Conservation (phyloP, 371 early-diverging fungal genomes). For the Mortierella sp. region DNA sequence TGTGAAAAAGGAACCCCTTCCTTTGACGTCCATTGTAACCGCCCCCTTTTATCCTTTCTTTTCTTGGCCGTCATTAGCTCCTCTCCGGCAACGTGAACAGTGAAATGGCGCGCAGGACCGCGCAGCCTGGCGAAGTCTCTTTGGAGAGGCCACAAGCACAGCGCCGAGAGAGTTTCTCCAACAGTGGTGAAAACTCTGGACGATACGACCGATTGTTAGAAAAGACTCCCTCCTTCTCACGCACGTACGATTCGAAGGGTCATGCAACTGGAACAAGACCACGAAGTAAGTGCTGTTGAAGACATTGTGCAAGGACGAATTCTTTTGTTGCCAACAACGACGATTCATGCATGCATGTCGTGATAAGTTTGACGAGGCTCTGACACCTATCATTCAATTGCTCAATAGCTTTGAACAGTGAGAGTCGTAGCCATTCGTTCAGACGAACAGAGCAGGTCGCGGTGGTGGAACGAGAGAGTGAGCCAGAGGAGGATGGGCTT, state of each 20-base stretch:
- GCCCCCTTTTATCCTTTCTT: not conserved
- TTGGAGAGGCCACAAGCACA: slow-evolving; percentile 44
- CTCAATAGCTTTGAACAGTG: slow-evolving; percentile 49
- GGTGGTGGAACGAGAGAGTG: slow-evolving; percentile 38
- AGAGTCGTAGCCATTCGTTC: slow-evolving; percentile 40
- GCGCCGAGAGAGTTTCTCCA: slow-evolving; percentile 52
- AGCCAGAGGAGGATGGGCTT: slow-evolving; percentile 48
- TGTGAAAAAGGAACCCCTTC: not conserved
- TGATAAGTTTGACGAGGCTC: slow-evolving; percentile 3
- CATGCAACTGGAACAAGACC: slow-evolving; percentile 42
- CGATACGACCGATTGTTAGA: slow-evolving; percentile 49
- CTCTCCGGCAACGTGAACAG: slow-evolving; percentile 57
- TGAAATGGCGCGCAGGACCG: slow-evolving; percentile 47
- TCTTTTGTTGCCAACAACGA: not conserved
- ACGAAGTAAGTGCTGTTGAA: slow-evolving; percentile 28
- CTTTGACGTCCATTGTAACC: not conserved
- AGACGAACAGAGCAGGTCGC: slow-evolving; percentile 41
- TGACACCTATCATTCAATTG: slow-evolving; percentile 10
- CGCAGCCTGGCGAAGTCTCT: slow-evolving; percentile 39
- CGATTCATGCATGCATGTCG: slow-evolving; percentile 8
- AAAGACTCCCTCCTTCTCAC: slow-evolving; percentile 30
- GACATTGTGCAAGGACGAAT: not conserved
- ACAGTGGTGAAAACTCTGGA: slow-evolving; percentile 34
- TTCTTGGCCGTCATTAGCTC: slow-evolving; percentile 26
- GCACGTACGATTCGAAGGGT: slow-evolving; percentile 39